Evolutionary conservation across 2,329 filamentous ascomycete species (phyloP).

Genomic region (Verticillium nonalfalfae): DNA sequence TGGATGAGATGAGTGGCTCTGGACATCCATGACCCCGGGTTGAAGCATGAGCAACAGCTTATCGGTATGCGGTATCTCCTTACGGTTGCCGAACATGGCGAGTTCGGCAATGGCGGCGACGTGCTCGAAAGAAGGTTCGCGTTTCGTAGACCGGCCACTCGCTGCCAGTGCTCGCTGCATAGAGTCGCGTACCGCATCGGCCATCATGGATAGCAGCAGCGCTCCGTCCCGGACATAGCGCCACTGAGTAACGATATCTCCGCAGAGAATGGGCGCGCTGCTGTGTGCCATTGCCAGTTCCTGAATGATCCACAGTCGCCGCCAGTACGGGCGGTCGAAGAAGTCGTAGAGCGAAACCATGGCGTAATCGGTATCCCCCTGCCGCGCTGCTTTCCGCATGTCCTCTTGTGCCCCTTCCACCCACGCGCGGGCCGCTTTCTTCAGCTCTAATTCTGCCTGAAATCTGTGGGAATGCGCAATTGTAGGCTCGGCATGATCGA

Average conservation of each 20-base stretch:
- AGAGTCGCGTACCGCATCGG: neutral
- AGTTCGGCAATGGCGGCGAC: slow-evolving; percentile 2
- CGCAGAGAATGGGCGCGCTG: slow-evolving; percentile 2
- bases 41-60: neutral
- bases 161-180: neutral
- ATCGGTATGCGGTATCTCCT: neutral
- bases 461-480: neutral
- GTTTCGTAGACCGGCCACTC: neutral
- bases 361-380: neutral
- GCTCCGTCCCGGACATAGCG: slow-evolving; percentile 3
- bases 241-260: slow-evolving; percentile 1
- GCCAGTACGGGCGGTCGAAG: slow-evolving; percentile 3
- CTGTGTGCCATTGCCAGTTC: slow-evolving; percentile 1
- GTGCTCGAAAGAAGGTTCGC: neutral
- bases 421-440: no score
- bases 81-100: slow-evolving; percentile 1
- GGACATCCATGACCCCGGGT: no score
- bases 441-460: no score
- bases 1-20: neutral
- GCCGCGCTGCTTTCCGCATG: no score
- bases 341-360: neutral
- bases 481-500: neutral
- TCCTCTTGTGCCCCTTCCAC: no score
- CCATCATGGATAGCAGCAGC: neutral
- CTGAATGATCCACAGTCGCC: slow-evolving; percentile 5